Conservation (phyloP, 2,329 filamentous ascomycete genomes). For the Coniella vitis region DNA sequence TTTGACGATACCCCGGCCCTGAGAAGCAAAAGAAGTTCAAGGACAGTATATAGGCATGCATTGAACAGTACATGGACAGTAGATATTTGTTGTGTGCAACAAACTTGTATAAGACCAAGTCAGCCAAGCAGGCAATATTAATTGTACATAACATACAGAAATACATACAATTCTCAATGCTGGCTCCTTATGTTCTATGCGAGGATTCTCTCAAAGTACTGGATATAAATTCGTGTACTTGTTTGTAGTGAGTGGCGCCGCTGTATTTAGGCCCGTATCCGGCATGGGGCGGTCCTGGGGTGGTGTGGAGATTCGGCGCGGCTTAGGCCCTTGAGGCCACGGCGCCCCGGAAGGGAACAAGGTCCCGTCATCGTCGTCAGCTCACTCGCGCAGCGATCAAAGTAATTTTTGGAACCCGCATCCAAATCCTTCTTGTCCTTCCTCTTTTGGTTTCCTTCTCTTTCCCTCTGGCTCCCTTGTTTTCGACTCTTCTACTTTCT, state of each 20-base stretch:
- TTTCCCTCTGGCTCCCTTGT: background rate
- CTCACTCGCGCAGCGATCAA: background rate
- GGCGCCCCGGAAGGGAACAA: background rate
- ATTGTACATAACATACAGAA: too few relatives aligned
- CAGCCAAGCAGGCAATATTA: too few relatives aligned
- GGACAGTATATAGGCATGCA: background rate
- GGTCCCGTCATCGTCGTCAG: background rate
- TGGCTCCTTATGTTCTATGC: too few relatives aligned
- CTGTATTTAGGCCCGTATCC: conserved; percentile 3
- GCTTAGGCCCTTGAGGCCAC: background rate
- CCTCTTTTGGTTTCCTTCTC: background rate
- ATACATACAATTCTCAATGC: too few relatives aligned
- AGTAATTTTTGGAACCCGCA: background rate
- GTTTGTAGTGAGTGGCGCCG: background rate
- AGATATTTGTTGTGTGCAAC: background rate
- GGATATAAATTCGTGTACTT: background rate
- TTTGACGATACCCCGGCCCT: conserved; percentile 12
- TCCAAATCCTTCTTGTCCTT: background rate
- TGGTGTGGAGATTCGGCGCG: background rate
- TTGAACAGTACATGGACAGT: background rate
- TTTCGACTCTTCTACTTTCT: background rate
- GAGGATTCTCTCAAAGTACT: too few relatives aligned
- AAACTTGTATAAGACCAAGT: too few relatives aligned
- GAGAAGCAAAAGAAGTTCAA: background rate
- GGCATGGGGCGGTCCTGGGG: background rate